These are phyloP conservation scores for Podila epicladia DNA, from an alignment of 192 early-diverging fungal species.

Conservation along the genomic window DNA sequence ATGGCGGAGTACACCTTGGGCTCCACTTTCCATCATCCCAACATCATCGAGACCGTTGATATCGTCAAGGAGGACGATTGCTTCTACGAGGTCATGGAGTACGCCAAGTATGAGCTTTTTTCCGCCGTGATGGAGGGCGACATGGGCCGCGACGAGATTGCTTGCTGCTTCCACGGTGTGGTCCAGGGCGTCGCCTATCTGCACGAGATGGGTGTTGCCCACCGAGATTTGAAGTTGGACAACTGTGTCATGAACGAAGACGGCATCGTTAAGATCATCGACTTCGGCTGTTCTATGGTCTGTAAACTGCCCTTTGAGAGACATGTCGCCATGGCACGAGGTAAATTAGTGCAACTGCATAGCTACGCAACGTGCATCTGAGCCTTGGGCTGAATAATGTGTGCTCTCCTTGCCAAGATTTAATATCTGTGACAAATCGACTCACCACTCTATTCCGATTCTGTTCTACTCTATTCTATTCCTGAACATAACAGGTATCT, in stretches of 20 bases:
- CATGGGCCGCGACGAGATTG: conserved; percentile 78
- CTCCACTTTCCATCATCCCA: conserved; percentile 72
- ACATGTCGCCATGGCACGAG: conserved; percentile 37
- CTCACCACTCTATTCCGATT: neutral
- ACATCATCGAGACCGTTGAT: conserved; percentile 83
- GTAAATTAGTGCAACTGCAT: conserved; percentile 30
- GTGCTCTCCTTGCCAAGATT: neutral
- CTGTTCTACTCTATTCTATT: conserved; percentile 35
- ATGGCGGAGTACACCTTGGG: conserved; percentile 84
- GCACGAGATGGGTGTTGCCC: conserved; percentile 90
- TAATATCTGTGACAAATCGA: neutral
- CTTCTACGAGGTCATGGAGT: conserved; percentile 88
- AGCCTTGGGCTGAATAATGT: conserved; percentile 42
- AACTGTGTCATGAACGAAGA: conserved; percentile 81
- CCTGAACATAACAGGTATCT: conserved; percentile 69
- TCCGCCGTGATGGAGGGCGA: conserved; percentile 73
- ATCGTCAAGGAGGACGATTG: conserved; percentile 71
- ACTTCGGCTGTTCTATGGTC: conserved; percentile 91
- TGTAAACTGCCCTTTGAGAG: conserved; percentile 83
- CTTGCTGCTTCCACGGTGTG: conserved; percentile 88
- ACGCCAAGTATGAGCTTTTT: conserved; percentile 88
- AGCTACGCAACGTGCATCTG: conserved; percentile 18
- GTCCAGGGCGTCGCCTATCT: conserved; percentile 84
- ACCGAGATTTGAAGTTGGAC: conserved; percentile 90
- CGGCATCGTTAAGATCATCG: conserved; percentile 90